Evolutionary conservation across 2,329 filamentous ascomycete species (phyloP), one percentile per base, ranked within the genome.

Genomic region (Tolypocladium ophioglossoides): DNA sequence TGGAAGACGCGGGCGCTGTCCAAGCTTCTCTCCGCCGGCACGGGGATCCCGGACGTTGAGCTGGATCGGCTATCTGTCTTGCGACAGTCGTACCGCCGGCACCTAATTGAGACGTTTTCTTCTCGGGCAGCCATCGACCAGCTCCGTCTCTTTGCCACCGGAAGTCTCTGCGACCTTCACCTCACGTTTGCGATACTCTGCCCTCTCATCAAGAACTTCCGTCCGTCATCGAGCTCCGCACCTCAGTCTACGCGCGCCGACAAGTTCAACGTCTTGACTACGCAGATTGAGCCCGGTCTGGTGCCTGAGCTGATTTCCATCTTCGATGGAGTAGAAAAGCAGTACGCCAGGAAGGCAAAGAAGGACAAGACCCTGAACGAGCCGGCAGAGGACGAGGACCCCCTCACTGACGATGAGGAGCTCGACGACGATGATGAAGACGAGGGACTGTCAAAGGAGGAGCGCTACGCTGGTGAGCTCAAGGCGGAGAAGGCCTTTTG

Each of bases 401-500:
- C 86, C 1, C 70, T 86, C 50, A 81, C 85, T 46, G 83, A 83
- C 55, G 85, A 84, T 8, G 74, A 78, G 16, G 76, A 80, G 11
- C 57, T 62, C 6, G 74, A 75, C 2, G 74, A 82, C 20, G 79
- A 84, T 24, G 77, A 82, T 46, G 73, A 78, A 34, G 76, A 80
- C 55, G 73, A 80, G 56, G 74, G 74, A 22, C 65, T 80, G 44
- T 75, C 81, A 34, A 76, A 78, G 52, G 76, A 79, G 63, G 75
- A 87, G 63, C 78, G 82, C 55, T 75, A 82, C 60, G 78, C 84
- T 50, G 78, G 80, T 40, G 82, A 84, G 54, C 78, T 96, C 37
- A 78, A 91, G 55, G 84, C 90, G 0, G 94, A 97, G 70, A 87
- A 92, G 66, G 82, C 85, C 22, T 79, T 97, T 1, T 97, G 92